Evolutionary conservation across 352 stramenopile genomes (phyloP), one percentile per base, ranked within the genome.

Genomic region (Hyaloperonospora brassicae): DNA sequence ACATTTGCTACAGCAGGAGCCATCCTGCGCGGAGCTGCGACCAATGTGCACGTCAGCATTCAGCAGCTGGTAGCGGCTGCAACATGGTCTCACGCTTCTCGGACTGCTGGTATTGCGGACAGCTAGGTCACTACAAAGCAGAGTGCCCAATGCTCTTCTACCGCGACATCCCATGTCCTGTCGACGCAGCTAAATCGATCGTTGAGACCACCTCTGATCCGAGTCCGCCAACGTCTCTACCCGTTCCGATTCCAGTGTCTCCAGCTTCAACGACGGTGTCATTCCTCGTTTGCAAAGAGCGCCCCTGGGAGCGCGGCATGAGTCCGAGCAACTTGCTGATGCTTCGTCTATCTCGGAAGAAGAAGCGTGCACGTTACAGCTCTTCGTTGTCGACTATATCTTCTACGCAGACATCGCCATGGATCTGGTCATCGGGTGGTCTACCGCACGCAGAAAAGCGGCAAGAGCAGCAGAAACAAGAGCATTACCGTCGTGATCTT

Each of bases 71-170:
- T n/a, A 21, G 25, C 9, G 38, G 47, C n/a, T 66, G 52, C 11
- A 63, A 50, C 42, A 47, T 58, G 13, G 40, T 61, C 22, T 53
- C 64, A 11, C 53, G 64, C 8, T 53, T 79, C 17, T 64, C 65
- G 1, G 77, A 88, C 31, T 91, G 81, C 60, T 91, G 81, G 81
- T 91, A 91, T 47, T 91, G 81, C 40, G 81, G 81, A 34, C 5
- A 73, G 79, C 36, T 65, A 72, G 78, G 79, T 0, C 81, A 91
- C 52, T 83, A 83, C 54, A 91, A 91, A 61, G 70, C 72, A 17
- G 67, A 78, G 53, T 91, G 78, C 44, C 81, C 80, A 17, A 80
- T 88, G 67, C 70, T 82, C 17, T 78, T 70, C 17, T 84, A 82
- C 48, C 72, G 64, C 3, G 53, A 74, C 38, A 84, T 84, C 27